phyloP scores from a whole-genome alignment of 169 alveolate genomes.

The Plasmodium vivax region DNA sequence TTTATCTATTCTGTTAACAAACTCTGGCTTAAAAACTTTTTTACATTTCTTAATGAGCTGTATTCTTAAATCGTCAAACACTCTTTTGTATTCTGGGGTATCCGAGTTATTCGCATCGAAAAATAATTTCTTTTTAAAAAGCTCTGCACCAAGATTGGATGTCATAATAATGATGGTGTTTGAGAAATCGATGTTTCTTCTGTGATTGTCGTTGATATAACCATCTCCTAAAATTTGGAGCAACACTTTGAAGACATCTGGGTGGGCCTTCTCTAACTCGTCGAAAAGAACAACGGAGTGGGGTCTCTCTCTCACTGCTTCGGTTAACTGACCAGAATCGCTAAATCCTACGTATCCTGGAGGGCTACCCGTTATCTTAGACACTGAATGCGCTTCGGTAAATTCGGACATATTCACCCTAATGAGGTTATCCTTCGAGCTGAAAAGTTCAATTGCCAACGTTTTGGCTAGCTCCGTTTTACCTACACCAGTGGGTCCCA shows the following conservation, averaged over 20 bases:
- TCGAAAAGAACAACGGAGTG: conserved; percentile 74
- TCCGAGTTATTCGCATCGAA: conserved; percentile 69
- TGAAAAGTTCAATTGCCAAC: conserved; percentile 66
- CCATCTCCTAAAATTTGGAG: conserved; percentile 76
- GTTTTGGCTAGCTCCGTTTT: conserved; percentile 75
- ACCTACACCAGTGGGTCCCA: conserved; percentile 82
- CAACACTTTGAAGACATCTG: conserved; percentile 71
- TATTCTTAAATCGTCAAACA: conserved; percentile 44
- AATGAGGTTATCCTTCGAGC: conserved; percentile 51
- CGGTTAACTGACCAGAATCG: conserved; percentile 86
- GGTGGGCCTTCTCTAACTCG: conserved; percentile 75
- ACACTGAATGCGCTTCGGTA: conserved; percentile 81
- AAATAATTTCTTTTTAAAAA: conserved; percentile 73
- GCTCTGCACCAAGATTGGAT: conserved; percentile 83
- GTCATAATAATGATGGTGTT: conserved; percentile 85
- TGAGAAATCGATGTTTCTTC: conserved; percentile 84
- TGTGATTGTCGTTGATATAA: conserved; percentile 77
- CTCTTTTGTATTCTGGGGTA: conserved; percentile 54
- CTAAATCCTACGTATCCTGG: conserved; percentile 87
- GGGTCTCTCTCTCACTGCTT: conserved; percentile 81
- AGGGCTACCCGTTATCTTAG: conserved; percentile 82
- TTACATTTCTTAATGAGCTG: conserved; percentile 72
- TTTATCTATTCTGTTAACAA: conserved; percentile 86
- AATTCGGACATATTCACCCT: conserved; percentile 81
- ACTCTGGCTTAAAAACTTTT: conserved; percentile 81